Evolutionary conservation across 352 stramenopile species (phyloP).

Genomic region (Phytopythium vexans): DNA sequence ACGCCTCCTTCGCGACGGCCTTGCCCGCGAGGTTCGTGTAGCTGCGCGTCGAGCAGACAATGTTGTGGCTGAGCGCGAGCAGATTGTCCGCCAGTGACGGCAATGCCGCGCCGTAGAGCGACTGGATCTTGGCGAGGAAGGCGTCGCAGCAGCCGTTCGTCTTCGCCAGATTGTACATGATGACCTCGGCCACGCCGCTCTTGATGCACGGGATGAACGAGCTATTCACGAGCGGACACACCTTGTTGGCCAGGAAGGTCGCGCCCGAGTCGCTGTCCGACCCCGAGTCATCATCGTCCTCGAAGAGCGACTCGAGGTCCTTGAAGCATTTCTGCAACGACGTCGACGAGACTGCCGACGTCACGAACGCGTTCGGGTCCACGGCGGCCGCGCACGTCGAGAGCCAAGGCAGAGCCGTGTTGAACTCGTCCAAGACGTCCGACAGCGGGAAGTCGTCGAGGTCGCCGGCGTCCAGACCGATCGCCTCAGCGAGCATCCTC

Average conservation of each 20-base stretch:
- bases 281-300: constrained; percentile 3
- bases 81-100: constrained; percentile 23
- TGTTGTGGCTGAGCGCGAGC: constrained; percentile 18
- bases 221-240: constrained; percentile 27
- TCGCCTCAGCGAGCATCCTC: too few species aligned
- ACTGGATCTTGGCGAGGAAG: constrained; percentile 30
- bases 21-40: constrained; percentile 23
- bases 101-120: constrained; percentile 25
- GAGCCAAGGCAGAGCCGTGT: constrained; percentile 28
- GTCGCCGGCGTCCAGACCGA: too few species aligned
- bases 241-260: constrained; percentile 1
- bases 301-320: constrained; percentile 9
- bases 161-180: constrained; percentile 20
- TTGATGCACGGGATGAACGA: constrained; percentile 33
- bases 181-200: constrained; percentile 14
- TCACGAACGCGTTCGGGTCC: constrained; percentile 19
- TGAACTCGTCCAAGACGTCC: constrained; percentile 16
- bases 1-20: constrained; percentile 23
- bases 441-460: background rate
- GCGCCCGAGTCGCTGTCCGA: constrained; percentile 1
- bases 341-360: constrained; percentile 10
- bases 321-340: constrained; percentile 23
- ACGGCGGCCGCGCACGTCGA: constrained; percentile 38
- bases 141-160: constrained; percentile 36
- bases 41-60: constrained; percentile 32